These are phyloP conservation scores for Aspergillus mulundensis DNA, from an alignment of 495 filamentous ascomycete genomes.

Conservation along the genomic window DNA sequence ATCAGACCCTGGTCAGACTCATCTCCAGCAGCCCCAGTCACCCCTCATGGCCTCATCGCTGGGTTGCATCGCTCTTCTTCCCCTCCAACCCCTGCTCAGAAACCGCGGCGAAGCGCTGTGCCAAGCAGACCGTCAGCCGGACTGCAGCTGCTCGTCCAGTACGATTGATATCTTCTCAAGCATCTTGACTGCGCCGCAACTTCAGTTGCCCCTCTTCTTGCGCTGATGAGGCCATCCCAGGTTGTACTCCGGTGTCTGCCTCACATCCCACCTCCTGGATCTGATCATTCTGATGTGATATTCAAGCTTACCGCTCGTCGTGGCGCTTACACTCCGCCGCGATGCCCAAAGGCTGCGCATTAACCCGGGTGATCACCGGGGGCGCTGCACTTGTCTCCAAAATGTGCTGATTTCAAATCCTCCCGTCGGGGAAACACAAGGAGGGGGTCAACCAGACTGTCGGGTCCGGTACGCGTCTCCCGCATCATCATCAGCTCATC, in stretches of 20 bases:
- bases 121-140: conserved; percentile 32
- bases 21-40: neutral
- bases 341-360: neutral
- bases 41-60: neutral
- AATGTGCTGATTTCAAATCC: neutral
- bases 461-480: conserved; percentile 25
- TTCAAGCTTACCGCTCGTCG: neutral
- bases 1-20: neutral
- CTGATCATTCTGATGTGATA: neutral
- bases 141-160: conserved; percentile 8
- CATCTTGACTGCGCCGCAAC: conserved; percentile 32
- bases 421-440: conserved; percentile 1
- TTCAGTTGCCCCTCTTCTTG: conserved; percentile 11
- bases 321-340: neutral
- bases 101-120: conserved; percentile 29
- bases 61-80: neutral
- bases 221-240: neutral
- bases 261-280: neutral
- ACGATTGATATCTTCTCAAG: conserved; percentile 18
- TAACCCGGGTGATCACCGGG: neutral
- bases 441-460: conserved; percentile 32
- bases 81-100: conserved; percentile 7
- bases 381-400: neutral
- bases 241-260: neutral
- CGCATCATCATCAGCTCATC: conserved; percentile 14